Evolutionary conservation across 257 asterid genomes (phyloP), one percentile per base, ranked within the genome.

Genomic region (Fraxinus quadrangulata): DNA sequence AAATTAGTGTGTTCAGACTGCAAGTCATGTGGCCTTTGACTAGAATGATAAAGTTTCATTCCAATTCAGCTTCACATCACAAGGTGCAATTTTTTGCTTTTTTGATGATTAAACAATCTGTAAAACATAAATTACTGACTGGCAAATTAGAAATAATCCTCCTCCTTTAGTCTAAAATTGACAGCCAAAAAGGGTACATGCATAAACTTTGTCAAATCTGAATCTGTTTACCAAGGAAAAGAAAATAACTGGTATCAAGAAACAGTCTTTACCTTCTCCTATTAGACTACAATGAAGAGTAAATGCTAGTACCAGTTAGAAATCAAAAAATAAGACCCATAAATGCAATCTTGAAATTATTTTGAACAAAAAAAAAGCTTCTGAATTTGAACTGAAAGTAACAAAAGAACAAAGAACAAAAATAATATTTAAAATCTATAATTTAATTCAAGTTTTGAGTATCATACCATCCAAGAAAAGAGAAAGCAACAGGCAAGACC

Each of bases 401-500:
- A 51, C 23, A 51, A 51, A 51, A 17, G 23, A 51, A 45, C 12
- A 37, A 37, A 40, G 16, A 40, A 40, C 49, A 40, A 40, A 10
- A 59, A 59, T 9, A 59, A 59, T 59, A 59, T 21, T 7, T 4
- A 21, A 59, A 59, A 59, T 9, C 67, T 59, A 3, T 23, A 21
- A 59, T 23, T 40, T 59, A 59, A n/a, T 6, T 56, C 10, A 54
- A n/a, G 24, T 16, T 17, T 54, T 54, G 26, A 59, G 24, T 59
- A 59, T 7, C 79, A 49, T 90, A 96, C 99, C 99, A 96, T 87
- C 99, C 99, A 37, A 96, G 99, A 81, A 88, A 96, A 14, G 98
- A 87, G 75, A 96, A 96, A 3, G 99, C 99, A 71, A 96, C 98
- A 31, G 99, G 99, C 76, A 96, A 82, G 30, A 96, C 83, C 90